Conservation (phyloP, 306 rosid species). For the Rosa multiflora region DNA sequence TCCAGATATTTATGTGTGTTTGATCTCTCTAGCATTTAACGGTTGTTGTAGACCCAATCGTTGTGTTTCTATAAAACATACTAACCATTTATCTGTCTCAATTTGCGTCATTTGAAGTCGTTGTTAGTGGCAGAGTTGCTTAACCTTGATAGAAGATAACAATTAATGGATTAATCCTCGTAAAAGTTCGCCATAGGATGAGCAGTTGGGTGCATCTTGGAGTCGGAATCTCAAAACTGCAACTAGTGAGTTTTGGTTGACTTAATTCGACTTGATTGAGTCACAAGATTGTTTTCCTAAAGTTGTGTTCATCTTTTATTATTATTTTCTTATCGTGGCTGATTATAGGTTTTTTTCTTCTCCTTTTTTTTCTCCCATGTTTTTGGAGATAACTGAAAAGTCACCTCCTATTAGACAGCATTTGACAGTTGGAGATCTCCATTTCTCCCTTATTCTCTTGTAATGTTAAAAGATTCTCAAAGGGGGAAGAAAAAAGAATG, state of each 20-base stretch:
- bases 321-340: neutral
- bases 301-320: neutral
- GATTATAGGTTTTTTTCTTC: neutral
- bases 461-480: neutral
- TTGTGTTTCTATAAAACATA: neutral
- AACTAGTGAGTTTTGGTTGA: conserved; percentile 10
- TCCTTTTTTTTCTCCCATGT: neutral
- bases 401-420: neutral
- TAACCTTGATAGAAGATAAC: neutral
- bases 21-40: neutral
- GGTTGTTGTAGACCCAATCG: neutral
- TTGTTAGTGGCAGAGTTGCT: conserved; percentile 21
- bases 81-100: conserved; percentile 11
- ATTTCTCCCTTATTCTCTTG: neutral
- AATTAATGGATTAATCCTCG: neutral
- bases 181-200: neutral
- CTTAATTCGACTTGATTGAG: neutral
- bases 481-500: neutral
- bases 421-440: neutral
- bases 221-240: neutral
- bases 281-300: neutral
- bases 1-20: neutral
- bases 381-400: neutral
- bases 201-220: conserved; percentile 5
- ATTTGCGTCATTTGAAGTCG: conserved; percentile 7